phyloP scores from a whole-genome alignment of 345 rosid species.

The Eucalyptus regnans region DNA sequence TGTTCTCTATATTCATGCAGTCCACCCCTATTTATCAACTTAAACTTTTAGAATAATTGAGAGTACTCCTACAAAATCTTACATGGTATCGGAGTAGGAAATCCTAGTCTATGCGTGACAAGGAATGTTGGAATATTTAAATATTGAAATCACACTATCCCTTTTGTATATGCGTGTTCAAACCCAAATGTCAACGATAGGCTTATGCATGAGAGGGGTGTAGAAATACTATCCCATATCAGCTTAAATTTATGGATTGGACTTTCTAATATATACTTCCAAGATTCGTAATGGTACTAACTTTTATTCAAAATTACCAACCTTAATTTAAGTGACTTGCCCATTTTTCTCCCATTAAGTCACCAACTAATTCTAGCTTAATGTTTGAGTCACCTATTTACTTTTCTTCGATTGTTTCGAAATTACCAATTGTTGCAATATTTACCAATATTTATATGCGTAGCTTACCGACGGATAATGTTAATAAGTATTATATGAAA shows the following conservation, averaged over 20 bases:
- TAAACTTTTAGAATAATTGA: too few species aligned
- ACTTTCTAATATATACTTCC: background rate
- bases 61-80: rapidly evolving
- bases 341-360: background rate
- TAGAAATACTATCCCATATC: too few species aligned
- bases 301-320: background rate
- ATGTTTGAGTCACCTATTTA: too few species aligned
- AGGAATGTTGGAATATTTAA: too few species aligned
- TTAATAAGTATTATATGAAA: too few species aligned
- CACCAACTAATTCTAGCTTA: background rate
- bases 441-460: too few species aligned
- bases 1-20: too few species aligned
- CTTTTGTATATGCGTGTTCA: background rate
- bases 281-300: background rate
- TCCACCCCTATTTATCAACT: background rate
- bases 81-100: rapidly evolving
- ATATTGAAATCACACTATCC: too few species aligned
- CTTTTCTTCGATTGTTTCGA: too few species aligned
- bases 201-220: background rate
- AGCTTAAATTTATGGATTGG: too few species aligned
- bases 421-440: too few species aligned
- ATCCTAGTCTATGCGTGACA: background rate
- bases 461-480: too few species aligned
- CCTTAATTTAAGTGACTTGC: background rate
- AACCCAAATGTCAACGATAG: rapidly evolving